These are phyloP conservation scores for Ustilago vetiveriae DNA, from an alignment of 1,284 basidiomycete species.

Conservation along the genomic window DNA sequence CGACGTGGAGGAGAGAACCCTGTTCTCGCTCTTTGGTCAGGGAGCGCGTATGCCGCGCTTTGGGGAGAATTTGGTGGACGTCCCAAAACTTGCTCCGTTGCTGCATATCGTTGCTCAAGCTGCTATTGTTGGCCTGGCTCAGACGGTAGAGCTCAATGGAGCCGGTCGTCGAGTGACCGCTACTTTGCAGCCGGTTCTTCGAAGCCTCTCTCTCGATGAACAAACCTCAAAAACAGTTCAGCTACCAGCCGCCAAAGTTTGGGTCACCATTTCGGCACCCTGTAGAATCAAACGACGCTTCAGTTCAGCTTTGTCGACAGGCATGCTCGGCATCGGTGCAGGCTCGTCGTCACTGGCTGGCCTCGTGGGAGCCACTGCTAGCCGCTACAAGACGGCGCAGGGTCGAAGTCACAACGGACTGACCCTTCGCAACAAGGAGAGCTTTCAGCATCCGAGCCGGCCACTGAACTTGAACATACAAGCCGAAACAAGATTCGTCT, in stretches of 20 bases:
- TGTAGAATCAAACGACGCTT: neutral
- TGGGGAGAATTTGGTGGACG: slow-evolving; percentile 24
- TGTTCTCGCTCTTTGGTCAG: slow-evolving; percentile 7
- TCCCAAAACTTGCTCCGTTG: slow-evolving; percentile 16
- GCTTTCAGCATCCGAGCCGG: too few species aligned
- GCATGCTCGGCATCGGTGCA: neutral
- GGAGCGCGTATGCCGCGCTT: slow-evolving; percentile 1
- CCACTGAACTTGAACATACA: too few species aligned
- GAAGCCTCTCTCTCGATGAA: neutral
- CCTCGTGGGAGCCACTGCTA: neutral
- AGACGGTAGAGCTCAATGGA: slow-evolving; percentile 10
- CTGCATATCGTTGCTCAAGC: slow-evolving; percentile 29
- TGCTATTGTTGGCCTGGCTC: slow-evolving; percentile 19
- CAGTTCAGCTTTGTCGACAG: neutral
- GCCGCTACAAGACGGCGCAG: neutral
- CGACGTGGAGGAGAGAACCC: neutral
- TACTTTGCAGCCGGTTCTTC: slow-evolving; percentile 18
- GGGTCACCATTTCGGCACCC: slow-evolving; percentile 14
- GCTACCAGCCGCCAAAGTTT: slow-evolving; percentile 18
- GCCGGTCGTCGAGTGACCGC: slow-evolving; percentile 8
- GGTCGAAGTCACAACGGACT: slow-evolving; percentile 3
- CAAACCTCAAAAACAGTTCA: neutral
- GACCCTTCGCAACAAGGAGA: too few species aligned
- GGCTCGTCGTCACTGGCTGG: neutral
- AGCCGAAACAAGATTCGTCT: too few species aligned